Percentiles rank a stretch among this genome's conserved stretches.
Conservation (phyloP, 768 basidiomycete species). For the Trametes punicea region DNA sequence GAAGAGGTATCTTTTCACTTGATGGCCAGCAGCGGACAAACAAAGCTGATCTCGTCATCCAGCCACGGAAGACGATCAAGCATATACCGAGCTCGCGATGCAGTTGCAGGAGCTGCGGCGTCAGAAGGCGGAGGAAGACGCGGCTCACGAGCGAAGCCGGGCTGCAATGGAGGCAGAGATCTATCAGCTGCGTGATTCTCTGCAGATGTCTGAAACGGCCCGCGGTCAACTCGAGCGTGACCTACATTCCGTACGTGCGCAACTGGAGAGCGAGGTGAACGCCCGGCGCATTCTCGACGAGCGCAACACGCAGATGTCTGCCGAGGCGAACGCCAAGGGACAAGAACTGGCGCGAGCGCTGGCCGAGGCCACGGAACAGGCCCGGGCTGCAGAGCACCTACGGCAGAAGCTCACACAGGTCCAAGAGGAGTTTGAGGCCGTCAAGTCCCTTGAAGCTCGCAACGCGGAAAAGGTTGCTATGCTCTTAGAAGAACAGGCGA, state of each 20-base stretch:
- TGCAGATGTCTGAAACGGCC: constrained; percentile 40
- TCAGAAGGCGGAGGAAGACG: constrained; percentile 54
- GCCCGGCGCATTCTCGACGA: constrained; percentile 62
- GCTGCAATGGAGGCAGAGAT: constrained; percentile 53
- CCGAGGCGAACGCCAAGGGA: constrained; percentile 54
- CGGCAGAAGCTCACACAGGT: constrained; percentile 63
- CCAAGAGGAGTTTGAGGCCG: constrained; percentile 59
- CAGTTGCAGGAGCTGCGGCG: constrained; percentile 62
- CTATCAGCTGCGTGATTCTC: constrained; percentile 44
- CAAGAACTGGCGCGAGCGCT: constrained; percentile 55
- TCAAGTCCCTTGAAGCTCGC: constrained; percentile 62
- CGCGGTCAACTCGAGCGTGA: constrained; percentile 62
- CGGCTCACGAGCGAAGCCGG: constrained; percentile 56
- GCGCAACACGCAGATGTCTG: constrained; percentile 53
- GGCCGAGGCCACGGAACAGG: constrained; percentile 65
- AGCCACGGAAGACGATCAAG: constrained; percentile 75
- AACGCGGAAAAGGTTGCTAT: constrained; percentile 60
- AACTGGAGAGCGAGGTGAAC: constrained; percentile 60
- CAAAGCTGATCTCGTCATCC: constrained; percentile 10
- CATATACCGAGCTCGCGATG: constrained; percentile 67
- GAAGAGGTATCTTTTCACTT: constrained; percentile 56
- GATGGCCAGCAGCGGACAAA: neutral
- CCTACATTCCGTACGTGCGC: constrained; percentile 56
- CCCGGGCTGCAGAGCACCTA: constrained; percentile 52
- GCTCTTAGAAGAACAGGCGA: constrained; percentile 75